Evolutionary conservation across 2,329 filamentous ascomycete genomes (phyloP).

Genomic region (Alternaria sp.): DNA sequence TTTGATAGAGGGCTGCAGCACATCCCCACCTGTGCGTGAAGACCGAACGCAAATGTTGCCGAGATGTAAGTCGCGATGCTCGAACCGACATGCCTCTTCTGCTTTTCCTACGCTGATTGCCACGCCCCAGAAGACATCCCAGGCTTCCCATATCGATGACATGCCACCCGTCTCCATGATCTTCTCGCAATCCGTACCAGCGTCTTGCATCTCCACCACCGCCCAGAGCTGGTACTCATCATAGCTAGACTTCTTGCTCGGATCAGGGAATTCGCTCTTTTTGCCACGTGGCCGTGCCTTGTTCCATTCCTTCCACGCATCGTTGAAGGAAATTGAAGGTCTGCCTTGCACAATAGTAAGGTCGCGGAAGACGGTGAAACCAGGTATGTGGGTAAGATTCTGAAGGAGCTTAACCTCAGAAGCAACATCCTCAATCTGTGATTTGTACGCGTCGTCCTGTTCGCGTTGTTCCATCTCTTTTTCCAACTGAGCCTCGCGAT

Average conservation of each 20-base stretch:
- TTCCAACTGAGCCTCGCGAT: conserved; percentile 53
- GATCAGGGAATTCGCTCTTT: conserved; percentile 64
- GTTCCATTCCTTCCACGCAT: conserved; percentile 59
- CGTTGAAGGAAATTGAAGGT: conserved; percentile 60
- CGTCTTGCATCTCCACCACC: conserved; percentile 72
- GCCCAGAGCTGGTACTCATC: conserved; percentile 67
- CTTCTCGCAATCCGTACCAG: conserved; percentile 63
- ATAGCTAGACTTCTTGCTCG: conserved; percentile 62
- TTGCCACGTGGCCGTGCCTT: conserved; percentile 54
- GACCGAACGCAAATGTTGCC: conserved; percentile 69
- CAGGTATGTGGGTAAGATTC: conserved; percentile 66
- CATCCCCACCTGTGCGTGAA: conserved; percentile 34
- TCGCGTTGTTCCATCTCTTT: conserved; percentile 45
- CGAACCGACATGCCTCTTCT: conserved; percentile 67
- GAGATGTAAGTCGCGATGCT: conserved; percentile 72
- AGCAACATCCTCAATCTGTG: conserved; percentile 54
- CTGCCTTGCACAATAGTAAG: conserved; percentile 66
- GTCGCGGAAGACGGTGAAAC: conserved; percentile 69
- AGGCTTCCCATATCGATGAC: conserved; percentile 57
- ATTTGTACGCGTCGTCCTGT: conserved; percentile 54
- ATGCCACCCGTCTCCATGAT: conserved; percentile 49
- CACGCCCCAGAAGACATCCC: conserved; percentile 74
- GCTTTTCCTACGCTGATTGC: conserved; percentile 67
- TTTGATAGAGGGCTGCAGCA: conserved; percentile 46
- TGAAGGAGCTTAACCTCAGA: conserved; percentile 63